Evolutionary conservation across 1,284 basidiomycete species (phyloP).

Genomic region (Austropuccinia psidii): DNA sequence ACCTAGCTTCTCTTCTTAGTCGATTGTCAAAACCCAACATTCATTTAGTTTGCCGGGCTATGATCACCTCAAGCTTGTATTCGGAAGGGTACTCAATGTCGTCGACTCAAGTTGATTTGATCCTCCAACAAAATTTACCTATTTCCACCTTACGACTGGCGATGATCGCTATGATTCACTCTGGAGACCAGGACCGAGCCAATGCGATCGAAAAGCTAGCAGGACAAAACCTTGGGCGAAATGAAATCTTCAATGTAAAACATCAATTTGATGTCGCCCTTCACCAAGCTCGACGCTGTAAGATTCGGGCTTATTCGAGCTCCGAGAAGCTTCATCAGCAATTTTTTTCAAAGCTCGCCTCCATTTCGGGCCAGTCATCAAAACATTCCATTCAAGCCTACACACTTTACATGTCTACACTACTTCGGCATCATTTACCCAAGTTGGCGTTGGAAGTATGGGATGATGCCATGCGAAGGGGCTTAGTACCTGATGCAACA

Average conservation of each 20-base stretch:
- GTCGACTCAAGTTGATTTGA: neutral
- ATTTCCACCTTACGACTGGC: slow-evolving; percentile 11
- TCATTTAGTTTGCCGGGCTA: slow-evolving; percentile 16
- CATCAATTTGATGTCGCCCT: slow-evolving; percentile 16
- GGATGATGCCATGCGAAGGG: neutral
- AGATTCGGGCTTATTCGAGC: slow-evolving; percentile 18
- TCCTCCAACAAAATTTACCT: slow-evolving; percentile 18
- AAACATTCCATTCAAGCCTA: slow-evolving; percentile 19
- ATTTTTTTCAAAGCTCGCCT: slow-evolving; percentile 13
- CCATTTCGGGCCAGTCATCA: neutral
- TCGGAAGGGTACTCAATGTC: slow-evolving; percentile 25
- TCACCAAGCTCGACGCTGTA: slow-evolving; percentile 29
- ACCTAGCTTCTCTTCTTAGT: slow-evolving; percentile 1
- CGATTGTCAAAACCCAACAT: slow-evolving; percentile 28
- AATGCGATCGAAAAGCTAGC: slow-evolving; percentile 3
- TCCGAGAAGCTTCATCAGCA: slow-evolving; percentile 23
- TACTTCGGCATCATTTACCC: slow-evolving; percentile 28
- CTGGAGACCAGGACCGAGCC: slow-evolving; percentile 16
- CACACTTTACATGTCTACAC: slow-evolving; percentile 23
- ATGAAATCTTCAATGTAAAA: slow-evolving; percentile 5
- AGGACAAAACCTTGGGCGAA: too few species aligned
- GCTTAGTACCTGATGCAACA: slow-evolving; percentile 19
- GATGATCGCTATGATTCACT: slow-evolving; percentile 28
- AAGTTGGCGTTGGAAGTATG: slow-evolving; percentile 25
- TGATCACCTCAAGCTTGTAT: slow-evolving; percentile 19